Evolutionary conservation across 2,329 filamentous ascomycete genomes (phyloP), one percentile per base, ranked within the genome.

Genomic region (Calonectria henricotiae): DNA sequence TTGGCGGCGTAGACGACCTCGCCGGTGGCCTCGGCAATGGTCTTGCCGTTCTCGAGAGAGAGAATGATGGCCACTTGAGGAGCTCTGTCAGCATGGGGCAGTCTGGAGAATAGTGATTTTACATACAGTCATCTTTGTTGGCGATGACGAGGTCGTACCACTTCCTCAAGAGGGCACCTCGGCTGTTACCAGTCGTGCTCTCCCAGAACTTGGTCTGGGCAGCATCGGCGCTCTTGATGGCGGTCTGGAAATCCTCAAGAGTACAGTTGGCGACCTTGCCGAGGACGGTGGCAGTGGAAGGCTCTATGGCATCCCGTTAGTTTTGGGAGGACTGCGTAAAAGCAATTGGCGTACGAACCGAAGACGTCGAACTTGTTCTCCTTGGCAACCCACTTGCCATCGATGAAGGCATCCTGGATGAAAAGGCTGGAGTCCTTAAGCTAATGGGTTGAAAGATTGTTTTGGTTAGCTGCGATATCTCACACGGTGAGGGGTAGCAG

Each of bases 1-100:
- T 84, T 82, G 1, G 84, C 79, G 11, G 87, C 86, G 75, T 90
- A 90, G 76, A 88, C 84, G 51, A 90, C 80, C 76, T 90, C 89
- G 15, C 84, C 87, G 23, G 83, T 79, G 0, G 89, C 85, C 76
- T 90, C 89, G 43, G 83, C 76, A 2, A 89, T 80, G 5, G 89
- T 88, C 78, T 90, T 90, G 32, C 89, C 89, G 0, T 88, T 90
- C 78, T 90, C 87, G 68, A 83, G 79, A 23, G 80, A 80, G 23
- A 85, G 75, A 41, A 85, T 79, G 55, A 74, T 79, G 25, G 83
- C 83, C 12, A 85, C 76, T 78, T 35, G 1, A 39, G 20, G 9
- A 20, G 4, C 9, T 13, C 30, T 60, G 68, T 73, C 12, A 63
- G 20, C 13, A 1, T n/a, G 30, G 60, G 49, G 30, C 61, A 27